Evolutionary conservation across 352 stramenopile genomes (phyloP).

Genomic region (Pythium dissotocum): DNA sequence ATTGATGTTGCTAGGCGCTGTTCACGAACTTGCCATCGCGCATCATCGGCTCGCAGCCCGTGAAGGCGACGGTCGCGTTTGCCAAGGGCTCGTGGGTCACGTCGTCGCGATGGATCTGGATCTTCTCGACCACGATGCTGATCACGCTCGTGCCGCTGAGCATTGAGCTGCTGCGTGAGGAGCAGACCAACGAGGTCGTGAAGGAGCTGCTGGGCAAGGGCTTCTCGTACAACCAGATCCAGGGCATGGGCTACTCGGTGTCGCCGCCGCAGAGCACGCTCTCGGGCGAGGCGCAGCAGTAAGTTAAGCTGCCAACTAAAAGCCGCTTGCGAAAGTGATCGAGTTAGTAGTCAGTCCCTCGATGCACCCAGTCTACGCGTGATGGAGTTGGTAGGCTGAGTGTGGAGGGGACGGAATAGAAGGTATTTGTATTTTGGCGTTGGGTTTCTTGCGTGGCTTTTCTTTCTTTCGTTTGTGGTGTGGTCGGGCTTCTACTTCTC

Average conservation of each 20-base stretch:
- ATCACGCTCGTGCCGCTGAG: slow-evolving; percentile 85
- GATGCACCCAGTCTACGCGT: background rate
- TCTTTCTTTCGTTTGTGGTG: slow-evolving; percentile 7
- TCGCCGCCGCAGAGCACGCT: slow-evolving; percentile 70
- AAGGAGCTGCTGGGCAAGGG: slow-evolving; percentile 82
- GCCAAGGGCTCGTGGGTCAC: slow-evolving; percentile 43
- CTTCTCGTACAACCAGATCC: slow-evolving; percentile 84
- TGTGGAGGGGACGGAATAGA: background rate
- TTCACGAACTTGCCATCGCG: slow-evolving; percentile 72
- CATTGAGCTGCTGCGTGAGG: slow-evolving; percentile 84
- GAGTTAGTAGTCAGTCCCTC: background rate
- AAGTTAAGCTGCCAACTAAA: slow-evolving; percentile 17
- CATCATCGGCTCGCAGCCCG: slow-evolving; percentile 61
- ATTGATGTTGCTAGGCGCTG: slow-evolving; percentile 41
- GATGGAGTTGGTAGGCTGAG: background rate
- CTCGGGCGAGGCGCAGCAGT: slow-evolving; percentile 45
- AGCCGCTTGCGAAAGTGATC: background rate
- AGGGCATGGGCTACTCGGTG: slow-evolving; percentile 83
- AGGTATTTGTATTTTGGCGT: slow-evolving; percentile 5
- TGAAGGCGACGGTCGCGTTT: slow-evolving; percentile 64
- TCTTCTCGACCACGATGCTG: slow-evolving; percentile 80
- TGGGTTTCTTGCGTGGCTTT: too few relatives aligned
- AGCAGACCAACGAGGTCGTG: slow-evolving; percentile 83
- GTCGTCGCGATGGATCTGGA: slow-evolving; percentile 69
- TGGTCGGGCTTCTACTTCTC: slow-evolving; percentile 41